These are phyloP conservation scores for Calophaca sinica DNA, from an alignment of 306 rosid genomes.

Conservation along the genomic window DNA sequence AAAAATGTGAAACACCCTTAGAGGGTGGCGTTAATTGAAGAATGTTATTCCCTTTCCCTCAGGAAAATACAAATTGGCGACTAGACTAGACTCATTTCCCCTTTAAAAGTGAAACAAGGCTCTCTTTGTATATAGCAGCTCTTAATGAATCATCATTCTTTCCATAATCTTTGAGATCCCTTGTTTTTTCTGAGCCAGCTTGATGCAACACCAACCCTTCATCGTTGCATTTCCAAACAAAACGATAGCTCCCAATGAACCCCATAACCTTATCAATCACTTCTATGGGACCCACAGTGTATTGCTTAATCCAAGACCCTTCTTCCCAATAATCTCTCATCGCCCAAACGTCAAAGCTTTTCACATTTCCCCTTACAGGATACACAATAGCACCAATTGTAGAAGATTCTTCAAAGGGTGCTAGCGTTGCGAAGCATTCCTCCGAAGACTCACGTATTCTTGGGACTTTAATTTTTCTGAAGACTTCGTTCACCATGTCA, in stretches of 20 bases:
- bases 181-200: background rate
- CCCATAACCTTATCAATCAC: conserved; percentile 41
- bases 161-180: conserved; percentile 15
- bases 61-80: background rate
- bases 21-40: too few relatives aligned
- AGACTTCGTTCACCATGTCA: conserved; percentile 25
- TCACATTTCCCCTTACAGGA: conserved; percentile 22
- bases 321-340: conserved; percentile 41
- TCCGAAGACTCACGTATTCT: conserved; percentile 11
- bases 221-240: conserved; percentile 29
- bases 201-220: conserved; percentile 28
- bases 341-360: conserved; percentile 41
- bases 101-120: conserved; percentile 36
- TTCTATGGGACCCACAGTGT: conserved; percentile 22
- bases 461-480: conserved; percentile 43
- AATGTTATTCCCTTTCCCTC: background rate
- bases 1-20: too few relatives aligned
- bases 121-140: conserved; percentile 40
- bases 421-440: conserved; percentile 4
- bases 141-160: conserved; percentile 28
- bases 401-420: conserved; percentile 28
- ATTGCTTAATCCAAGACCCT: conserved; percentile 46
- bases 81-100: background rate
- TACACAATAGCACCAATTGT: conserved; percentile 23
- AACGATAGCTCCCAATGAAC: conserved; percentile 23